Base-by-base conservation (phyloP, 306 rosid species). In the Cucumis melo region DNA sequence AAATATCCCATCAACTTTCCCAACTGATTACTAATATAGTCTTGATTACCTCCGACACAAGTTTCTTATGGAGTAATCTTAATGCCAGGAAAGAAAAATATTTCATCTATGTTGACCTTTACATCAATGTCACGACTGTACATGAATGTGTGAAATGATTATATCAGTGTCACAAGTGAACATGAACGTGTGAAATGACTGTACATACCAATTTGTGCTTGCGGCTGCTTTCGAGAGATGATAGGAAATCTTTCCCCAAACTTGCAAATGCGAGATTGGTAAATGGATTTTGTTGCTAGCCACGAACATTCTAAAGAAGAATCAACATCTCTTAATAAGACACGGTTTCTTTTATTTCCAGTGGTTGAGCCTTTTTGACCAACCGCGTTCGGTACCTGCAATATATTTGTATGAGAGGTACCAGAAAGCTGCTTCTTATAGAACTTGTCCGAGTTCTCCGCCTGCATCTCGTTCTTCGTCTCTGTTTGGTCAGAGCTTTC, bases 131-230 rank as follows among this genome's bases (percentile, higher is more conserved):
- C 34, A 58, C 12, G 5, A 32, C 67, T 61, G 85, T 82, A 85
- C 87, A 83, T 41, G 91, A 84, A 81, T 78, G 87, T 81, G 87
- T 83, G 80, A 85, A 73, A 79, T 78, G 90, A 80, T 67, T 44
- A 67, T n/a, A 67, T 68, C 21, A 68, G 46, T 44, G 75, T 44
- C 36, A 23, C 84, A 48, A 79, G 84, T 74, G 85, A 81, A 85
- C 87, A 83, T 27, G 91, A 84, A 82, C 74, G 87, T 78, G 91
- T 82, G 79, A 85, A 73, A 79, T 80, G 90, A 80, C 83, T 80
- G 54, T 77, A 85, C 50, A 65, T 83, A 50, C 88, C 83, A 68
- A 84, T 80, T 87, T 86, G 89, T n/a, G 88, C 86, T 70, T 64
- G 85, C 50, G 81, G 77, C 74, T 83, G 91, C 81, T 80, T 88